Evolutionary conservation across 176 grass and related monocot species (phyloP), one percentile per base, ranked within the genome.

Genomic region (Zoysia japonica): DNA sequence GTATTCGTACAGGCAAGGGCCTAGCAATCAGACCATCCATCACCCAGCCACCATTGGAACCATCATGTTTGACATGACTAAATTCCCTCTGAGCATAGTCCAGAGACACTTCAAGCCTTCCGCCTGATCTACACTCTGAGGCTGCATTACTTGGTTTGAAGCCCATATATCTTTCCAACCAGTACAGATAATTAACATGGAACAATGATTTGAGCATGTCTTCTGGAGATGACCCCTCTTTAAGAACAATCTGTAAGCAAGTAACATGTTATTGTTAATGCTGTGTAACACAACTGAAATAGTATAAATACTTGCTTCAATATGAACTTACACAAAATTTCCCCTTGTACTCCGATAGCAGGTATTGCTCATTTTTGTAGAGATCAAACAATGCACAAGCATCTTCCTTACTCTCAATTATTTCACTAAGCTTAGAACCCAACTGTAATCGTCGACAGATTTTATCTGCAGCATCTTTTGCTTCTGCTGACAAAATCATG

Each of bases 181-280:
- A 99, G 42, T 95, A 95, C 3, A 99, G 72, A 86, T 99, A 99
- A 86, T 79, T 99, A 75, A 86, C 90, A 42, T 99, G 96, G 79
- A 95, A 99, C 59, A 99, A 52, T 39, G 96, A 95, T 70, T 91
- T 95, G 68, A 99, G 84, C 92, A 99, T 89, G 61, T 99, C 96
- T 89, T 91, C 92, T 20, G 90, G 90, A 56, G 86, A 91, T 68
- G 87, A 89, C 39, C 76, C 85, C 79, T 99, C 96, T 91, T 99
- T 99, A 80, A 99, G 86, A 76, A 95, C 83, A 73, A 95, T 80
- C 96, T 99, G 70, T 50, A 79, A 47, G 67, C 11, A 87, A 10
- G 43, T 52, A 68, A 81, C 5, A 79, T 65, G 47, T 71, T 57
- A 59, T 52, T 77, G 14, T 38, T 71, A 36, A 70, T 44, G 5